Evolutionary conservation across 345 rosid species (phyloP).

Genomic region (Eucalyptus viminalis): DNA sequence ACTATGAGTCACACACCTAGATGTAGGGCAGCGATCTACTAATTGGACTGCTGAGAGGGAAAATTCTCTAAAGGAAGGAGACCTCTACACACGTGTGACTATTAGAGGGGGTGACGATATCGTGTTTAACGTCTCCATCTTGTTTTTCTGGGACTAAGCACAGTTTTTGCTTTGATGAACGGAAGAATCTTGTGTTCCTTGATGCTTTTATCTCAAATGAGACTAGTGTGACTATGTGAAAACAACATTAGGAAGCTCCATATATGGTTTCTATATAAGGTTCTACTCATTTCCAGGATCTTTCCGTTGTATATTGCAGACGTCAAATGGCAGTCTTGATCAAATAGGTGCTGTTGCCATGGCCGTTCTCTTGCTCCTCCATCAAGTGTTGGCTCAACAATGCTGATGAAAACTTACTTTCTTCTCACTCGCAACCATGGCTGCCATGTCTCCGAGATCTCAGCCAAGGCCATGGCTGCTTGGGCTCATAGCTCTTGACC

Average conservation of each 20-base stretch:
- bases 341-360: background rate
- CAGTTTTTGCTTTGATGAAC: background rate
- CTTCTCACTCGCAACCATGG: background rate
- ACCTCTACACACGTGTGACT: background rate
- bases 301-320: slow-evolving; percentile 18
- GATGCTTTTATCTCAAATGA: background rate
- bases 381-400: background rate
- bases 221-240: background rate
- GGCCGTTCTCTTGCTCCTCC: background rate
- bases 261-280: background rate
- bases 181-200: background rate
- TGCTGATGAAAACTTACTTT: background rate
- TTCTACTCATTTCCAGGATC: background rate
- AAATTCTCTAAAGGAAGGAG: background rate
- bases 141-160: background rate
- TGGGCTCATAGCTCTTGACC: background rate
- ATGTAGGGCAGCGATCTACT: background rate
- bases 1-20: no score
- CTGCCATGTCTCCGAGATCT: background rate
- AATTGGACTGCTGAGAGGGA: background rate
- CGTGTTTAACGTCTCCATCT: background rate
- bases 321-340: background rate
- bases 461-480: background rate
- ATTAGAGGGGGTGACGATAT: background rate
- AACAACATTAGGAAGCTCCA: background rate